A percentile compares a stretch with the other conserved stretches of the same genome.
Evolutionary conservation across 2,329 filamentous ascomycete genomes (phyloP).

Genomic region (Fusarium buharicum): DNA sequence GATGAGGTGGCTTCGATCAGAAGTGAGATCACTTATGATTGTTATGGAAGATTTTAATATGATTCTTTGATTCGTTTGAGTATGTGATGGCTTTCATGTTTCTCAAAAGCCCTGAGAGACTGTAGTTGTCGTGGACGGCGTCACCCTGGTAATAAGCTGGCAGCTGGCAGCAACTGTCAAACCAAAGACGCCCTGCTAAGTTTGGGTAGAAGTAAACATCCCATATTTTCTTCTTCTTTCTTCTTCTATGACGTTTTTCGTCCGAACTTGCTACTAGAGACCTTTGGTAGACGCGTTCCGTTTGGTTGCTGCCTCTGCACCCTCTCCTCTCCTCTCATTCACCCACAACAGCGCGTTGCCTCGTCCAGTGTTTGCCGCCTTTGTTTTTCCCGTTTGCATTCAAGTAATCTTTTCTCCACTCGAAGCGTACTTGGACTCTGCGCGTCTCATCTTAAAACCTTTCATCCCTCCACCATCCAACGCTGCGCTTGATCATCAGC

Average conservation of each 20-base stretch:
- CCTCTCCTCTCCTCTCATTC: slow-evolving; percentile 2
- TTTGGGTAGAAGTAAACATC: background rate
- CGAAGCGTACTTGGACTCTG: background rate
- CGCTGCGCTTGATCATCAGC: background rate
- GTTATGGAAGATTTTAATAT: too few relatives aligned
- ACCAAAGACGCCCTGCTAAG: background rate
- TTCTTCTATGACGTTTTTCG: background rate
- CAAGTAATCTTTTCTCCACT: background rate
- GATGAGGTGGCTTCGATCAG: background rate
- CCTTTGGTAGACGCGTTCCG: background rate
- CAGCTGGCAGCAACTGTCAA: slow-evolving; percentile 18
- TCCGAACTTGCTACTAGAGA: background rate
- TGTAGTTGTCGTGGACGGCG: background rate
- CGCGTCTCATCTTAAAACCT: background rate
- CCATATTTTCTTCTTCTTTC: background rate
- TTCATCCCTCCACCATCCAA: slow-evolving; percentile 3
- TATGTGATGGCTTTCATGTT: too few relatives aligned
- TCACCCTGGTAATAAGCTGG: background rate
- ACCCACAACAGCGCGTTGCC: background rate
- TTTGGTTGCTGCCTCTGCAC: slow-evolving; percentile 15
- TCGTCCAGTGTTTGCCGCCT: background rate
- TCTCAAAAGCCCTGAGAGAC: too few relatives aligned
- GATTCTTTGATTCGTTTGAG: too few relatives aligned
- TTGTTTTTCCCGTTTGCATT: background rate
- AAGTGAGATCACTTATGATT: background rate